A percentile compares a stretch with the other conserved stretches of the same genome.
These are phyloP conservation scores for Mimosa pudica DNA, from an alignment of 306 rosid species.

Conservation along the genomic window DNA sequence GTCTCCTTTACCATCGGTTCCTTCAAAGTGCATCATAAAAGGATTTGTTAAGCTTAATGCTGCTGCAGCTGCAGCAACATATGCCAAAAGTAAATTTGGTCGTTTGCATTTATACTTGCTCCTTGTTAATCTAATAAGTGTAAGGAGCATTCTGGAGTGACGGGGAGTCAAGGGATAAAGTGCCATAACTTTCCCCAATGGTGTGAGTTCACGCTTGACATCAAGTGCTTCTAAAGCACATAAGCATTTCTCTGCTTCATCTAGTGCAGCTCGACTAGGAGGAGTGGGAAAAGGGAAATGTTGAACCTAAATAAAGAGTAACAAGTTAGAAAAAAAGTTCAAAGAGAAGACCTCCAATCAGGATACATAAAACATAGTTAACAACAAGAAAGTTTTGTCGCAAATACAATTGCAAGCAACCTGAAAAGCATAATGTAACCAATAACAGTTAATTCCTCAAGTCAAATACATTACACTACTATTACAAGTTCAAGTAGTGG, in stretches of 20 bases:
- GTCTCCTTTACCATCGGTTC: constrained; percentile 47
- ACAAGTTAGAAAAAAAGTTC: neutral
- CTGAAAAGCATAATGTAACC: constrained; percentile 12
- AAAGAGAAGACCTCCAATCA: neutral
- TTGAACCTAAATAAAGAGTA: constrained; percentile 53
- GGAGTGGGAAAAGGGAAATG: constrained; percentile 95
- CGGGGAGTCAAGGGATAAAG: constrained; percentile 93
- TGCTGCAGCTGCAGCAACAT: constrained; percentile 81
- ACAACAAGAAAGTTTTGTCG: constrained; percentile 12
- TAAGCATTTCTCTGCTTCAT: constrained; percentile 86
- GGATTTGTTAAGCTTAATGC: constrained; percentile 92
- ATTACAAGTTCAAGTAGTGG: constrained; percentile 10
- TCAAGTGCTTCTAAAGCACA: constrained; percentile 88
- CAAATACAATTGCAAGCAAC: constrained; percentile 22
- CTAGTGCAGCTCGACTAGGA: constrained; percentile 57
- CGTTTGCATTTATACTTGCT: constrained; percentile 47
- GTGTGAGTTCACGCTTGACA: constrained; percentile 60
- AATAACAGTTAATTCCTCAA: constrained; percentile 6
- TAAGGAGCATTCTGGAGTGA: constrained; percentile 91
- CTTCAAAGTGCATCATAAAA: constrained; percentile 67
- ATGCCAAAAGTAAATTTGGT: constrained; percentile 68
- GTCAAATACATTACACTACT: constrained; percentile 3
- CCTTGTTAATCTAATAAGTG: constrained; percentile 62
- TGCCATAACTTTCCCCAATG: constrained; percentile 85
- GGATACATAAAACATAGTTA: neutral